Evolutionary conservation across 1,284 basidiomycete genomes (phyloP).

Genomic region (Takashimella koratensis): DNA sequence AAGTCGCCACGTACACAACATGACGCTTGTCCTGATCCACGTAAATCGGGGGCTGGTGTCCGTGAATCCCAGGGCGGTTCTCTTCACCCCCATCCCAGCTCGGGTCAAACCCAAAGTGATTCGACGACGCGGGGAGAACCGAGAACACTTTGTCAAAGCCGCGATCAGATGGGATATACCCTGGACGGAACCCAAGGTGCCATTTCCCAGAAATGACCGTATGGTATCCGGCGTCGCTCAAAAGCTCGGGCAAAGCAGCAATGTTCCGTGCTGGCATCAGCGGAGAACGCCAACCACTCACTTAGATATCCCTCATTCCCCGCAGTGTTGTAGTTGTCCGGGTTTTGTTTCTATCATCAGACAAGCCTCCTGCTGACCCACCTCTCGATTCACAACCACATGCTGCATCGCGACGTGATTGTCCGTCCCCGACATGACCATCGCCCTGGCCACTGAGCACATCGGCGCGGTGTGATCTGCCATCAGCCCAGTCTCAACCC

Average conservation of each 20-base stretch:
- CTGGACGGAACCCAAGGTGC: conserved; percentile 38
- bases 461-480: conserved; percentile 1
- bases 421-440: conserved; percentile 20
- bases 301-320: conserved; percentile 16
- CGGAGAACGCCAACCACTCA: conserved; percentile 2
- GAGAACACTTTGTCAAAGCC: conserved; percentile 38
- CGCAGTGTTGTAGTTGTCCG: not conserved
- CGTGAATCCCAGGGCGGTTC: conserved; percentile 4
- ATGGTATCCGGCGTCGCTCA: conserved; percentile 29
- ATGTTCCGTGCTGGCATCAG: conserved; percentile 5
- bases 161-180: conserved; percentile 21
- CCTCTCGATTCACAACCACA: conserved; percentile 10
- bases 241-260: conserved; percentile 36
- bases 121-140: conserved; percentile 35
- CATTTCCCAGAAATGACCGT: conserved; percentile 35
- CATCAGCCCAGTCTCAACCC: conserved; percentile 1
- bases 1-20: too few species aligned
- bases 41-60: conserved; percentile 10
- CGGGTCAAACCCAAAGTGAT: conserved; percentile 25
- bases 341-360: not conserved
- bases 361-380: not conserved
- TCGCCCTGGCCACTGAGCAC: conserved; percentile 3
- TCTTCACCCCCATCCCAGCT: conserved; percentile 1
- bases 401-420: conserved; percentile 20
- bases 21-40: too few species aligned